Conservation (phyloP, 2,329 filamentous ascomycete species). For the Cladosporium austrohemisphaericum region DNA sequence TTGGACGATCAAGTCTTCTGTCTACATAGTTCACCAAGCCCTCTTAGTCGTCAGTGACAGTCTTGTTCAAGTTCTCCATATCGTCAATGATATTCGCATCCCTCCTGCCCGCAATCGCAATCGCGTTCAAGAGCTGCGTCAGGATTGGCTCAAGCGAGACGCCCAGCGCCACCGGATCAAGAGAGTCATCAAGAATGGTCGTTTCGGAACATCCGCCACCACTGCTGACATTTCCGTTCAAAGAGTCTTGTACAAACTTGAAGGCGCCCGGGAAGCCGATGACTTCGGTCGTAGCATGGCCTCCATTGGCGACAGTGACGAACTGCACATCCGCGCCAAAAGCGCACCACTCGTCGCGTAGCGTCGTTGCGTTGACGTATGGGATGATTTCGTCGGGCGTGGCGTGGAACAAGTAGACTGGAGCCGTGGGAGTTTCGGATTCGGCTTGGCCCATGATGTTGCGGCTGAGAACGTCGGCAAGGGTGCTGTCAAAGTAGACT, state of each 20-base stretch:
- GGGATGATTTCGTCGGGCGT: slow-evolving; percentile 28
- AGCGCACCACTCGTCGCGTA: slow-evolving; percentile 27
- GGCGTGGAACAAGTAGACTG: slow-evolving; percentile 30
- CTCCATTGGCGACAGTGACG: slow-evolving; percentile 25
- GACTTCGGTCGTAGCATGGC: slow-evolving; percentile 28
- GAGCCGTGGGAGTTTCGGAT: slow-evolving; percentile 25
- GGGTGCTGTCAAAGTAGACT: slow-evolving; percentile 24
- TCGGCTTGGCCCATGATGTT: slow-evolving; percentile 24
- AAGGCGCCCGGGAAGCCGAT: slow-evolving; percentile 23
- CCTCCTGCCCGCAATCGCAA: slow-evolving; percentile 19
- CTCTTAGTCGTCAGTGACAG: too few species aligned
- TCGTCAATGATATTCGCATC: slow-evolving; percentile 21
- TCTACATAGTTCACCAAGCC: too few species aligned
- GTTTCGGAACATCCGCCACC: slow-evolving; percentile 20
- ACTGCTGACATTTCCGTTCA: slow-evolving; percentile 20
- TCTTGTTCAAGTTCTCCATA: slow-evolving; percentile 5
- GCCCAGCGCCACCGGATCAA: slow-evolving; percentile 26
- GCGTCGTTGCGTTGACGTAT: slow-evolving; percentile 26
- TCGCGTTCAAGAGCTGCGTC: slow-evolving; percentile 21
- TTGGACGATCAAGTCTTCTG: too few species aligned
- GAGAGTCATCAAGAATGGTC: slow-evolving; percentile 19
- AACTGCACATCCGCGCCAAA: slow-evolving; percentile 27
- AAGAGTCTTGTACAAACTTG: slow-evolving; percentile 26
- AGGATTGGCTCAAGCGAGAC: slow-evolving; percentile 27
- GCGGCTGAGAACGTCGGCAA: slow-evolving; percentile 19